A percentile compares a stretch with the other conserved stretches of the same genome.
Conservation (phyloP, 2,329 filamentous ascomycete species). For the Fusarium subtropicale region DNA sequence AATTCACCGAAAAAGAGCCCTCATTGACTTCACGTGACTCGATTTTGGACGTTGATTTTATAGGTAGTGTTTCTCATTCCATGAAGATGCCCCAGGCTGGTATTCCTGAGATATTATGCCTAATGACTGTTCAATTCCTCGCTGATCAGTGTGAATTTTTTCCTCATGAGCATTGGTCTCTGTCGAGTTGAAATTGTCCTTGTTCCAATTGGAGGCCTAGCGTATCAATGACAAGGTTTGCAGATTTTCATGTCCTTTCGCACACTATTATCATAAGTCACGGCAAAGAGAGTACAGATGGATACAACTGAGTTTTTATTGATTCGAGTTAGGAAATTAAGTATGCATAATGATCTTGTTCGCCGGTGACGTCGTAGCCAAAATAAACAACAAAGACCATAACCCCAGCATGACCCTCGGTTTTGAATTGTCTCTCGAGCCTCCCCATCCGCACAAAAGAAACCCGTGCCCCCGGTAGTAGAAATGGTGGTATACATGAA, state of each 20-base stretch:
- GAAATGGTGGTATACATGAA: conserved; percentile 42
- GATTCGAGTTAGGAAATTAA: conserved; percentile 41
- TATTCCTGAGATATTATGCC: no score
- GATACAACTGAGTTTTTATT: conserved; percentile 29
- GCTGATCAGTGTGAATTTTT: neutral
- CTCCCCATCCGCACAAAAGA: conserved; percentile 40
- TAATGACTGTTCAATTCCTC: neutral
- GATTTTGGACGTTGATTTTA: no score
- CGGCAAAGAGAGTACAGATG: neutral
- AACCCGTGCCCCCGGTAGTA: conserved; percentile 30
- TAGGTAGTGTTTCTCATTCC: neutral
- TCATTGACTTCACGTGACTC: conserved; percentile 16
- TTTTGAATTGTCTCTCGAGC: conserved; percentile 37
- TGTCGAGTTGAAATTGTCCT: neutral
- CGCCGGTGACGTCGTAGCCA: conserved; percentile 48
- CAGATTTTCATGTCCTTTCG: neutral
- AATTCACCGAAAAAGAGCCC: conserved; percentile 26
- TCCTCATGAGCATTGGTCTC: neutral
- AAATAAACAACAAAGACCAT: conserved; percentile 44
- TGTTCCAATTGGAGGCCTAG: neutral
- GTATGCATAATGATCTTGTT: conserved; percentile 46
- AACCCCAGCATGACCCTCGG: conserved; percentile 20
- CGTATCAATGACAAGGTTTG: neutral
- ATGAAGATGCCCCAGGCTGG: no score
- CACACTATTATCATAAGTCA: neutral